Percentiles rank a stretch among this genome's conserved stretches.
Evolutionary conservation across 2,329 filamentous ascomycete genomes (phyloP).

Genomic region (Hysterium pulicare): DNA sequence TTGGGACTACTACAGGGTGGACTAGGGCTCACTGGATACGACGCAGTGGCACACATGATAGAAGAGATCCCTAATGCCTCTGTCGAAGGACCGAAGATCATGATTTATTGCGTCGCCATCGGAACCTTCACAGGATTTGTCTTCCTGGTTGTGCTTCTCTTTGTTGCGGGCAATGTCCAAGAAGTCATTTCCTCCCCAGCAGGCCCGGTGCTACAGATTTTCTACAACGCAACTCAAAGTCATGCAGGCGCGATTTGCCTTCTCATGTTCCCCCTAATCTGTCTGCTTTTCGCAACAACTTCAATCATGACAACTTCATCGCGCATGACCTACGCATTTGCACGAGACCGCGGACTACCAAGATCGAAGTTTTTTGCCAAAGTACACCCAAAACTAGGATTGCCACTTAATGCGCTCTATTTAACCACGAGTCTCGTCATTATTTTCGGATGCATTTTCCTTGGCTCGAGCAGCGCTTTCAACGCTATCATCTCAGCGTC

Average conservation of each 20-base stretch:
- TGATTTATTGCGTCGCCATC: conserved; percentile 63
- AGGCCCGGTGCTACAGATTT: conserved; percentile 60
- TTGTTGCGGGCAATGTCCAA: conserved; percentile 58
- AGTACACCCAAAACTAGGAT: conserved; percentile 58
- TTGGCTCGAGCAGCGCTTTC: conserved; percentile 66
- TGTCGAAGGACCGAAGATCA: conserved; percentile 61
- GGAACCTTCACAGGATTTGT: conserved; percentile 61
- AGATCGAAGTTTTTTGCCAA: conserved; percentile 58
- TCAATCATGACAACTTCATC: conserved; percentile 64
- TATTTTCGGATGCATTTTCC: conserved; percentile 66
- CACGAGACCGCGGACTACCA: conserved; percentile 64
- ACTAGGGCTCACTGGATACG: conserved; percentile 54
- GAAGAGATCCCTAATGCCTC: conserved; percentile 59
- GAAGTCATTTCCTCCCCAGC: conserved; percentile 54
- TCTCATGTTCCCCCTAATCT: conserved; percentile 64
- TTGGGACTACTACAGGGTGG: conserved; percentile 53
- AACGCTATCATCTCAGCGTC: conserved; percentile 69
- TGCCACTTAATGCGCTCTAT: conserved; percentile 65
- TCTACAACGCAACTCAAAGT: conserved; percentile 60
- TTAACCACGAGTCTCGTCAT: conserved; percentile 60
- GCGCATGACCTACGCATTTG: conserved; percentile 67
- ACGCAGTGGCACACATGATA: conserved; percentile 54
- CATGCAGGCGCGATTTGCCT: conserved; percentile 61
- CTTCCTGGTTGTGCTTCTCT: conserved; percentile 62
- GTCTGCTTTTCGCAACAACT: conserved; percentile 61